Evolutionary conservation across 495 filamentous ascomycete species (phyloP), one percentile per base, ranked within the genome.

Genomic region (Daldinia decipiens): DNA sequence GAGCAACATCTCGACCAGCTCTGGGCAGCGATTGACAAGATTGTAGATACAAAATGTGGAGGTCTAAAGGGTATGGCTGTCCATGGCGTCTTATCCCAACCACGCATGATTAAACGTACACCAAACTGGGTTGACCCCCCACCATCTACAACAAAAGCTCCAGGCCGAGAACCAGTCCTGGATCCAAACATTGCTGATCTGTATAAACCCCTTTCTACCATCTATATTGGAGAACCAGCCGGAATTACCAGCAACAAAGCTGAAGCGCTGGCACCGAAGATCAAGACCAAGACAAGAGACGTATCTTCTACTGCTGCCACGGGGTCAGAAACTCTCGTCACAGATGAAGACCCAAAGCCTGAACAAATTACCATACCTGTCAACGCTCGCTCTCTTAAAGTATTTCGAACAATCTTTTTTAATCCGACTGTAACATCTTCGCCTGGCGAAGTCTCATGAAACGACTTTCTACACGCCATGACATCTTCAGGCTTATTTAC

Each of bases 391-490:
- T 75, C 81, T 6, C 71, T 80, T 39, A 85, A 84, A 59, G 81
- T 84, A 38, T 87, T 88, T 69, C 70, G 72, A 0, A 77, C 77
- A 6, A 62, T 85, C 39, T 88, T 86, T 76, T 80, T 78, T 75
- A 70, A 64, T 29, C 79, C 79, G 0, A 60, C 59, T 0, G 58
- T 60, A 0, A 63, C 62, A 1, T 69, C 74, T 0, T 58, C 70
- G 4, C 78, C 81, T 0, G 83, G 82, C 3, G 85, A 87, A 58
- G 53, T 87, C 5, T 43, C 81, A 0, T 88, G 85, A 85, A 71
- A 45, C 39, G 85, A 87, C 62, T 85, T 87, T 62, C 68, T 89
- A 31, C 78, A 82, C 57, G 85, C 86, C 0, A 84, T 89, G 84
- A 53, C 52, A 6, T 77, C 77, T 1, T 80, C 77, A 1, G 85